A percentile compares a stretch with the other conserved stretches of the same genome.
These are phyloP conservation scores for Trichosporon ovoides DNA, from an alignment of 1,284 basidiomycete species.

Conservation along the genomic window DNA sequence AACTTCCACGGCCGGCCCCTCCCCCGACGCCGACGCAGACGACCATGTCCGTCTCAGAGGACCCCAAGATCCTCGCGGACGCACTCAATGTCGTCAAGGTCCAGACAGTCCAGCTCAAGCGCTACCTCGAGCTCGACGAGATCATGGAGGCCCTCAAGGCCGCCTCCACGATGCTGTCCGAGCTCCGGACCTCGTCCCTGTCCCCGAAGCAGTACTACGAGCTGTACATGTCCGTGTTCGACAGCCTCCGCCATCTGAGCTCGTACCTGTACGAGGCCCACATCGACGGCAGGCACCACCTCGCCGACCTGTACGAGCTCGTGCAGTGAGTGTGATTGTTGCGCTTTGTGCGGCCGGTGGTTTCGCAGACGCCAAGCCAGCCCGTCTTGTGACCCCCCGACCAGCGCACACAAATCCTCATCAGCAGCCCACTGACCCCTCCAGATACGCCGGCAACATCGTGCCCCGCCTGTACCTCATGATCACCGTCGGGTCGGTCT, in stretches of 20 bases:
- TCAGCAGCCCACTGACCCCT: conserved; percentile 1
- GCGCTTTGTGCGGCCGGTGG: background rate
- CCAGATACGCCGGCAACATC: conserved; percentile 56
- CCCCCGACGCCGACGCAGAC: background rate
- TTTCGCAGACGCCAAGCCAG: background rate
- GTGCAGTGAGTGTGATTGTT: conserved; percentile 65
- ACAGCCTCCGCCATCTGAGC: conserved; percentile 83
- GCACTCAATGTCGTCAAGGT: conserved; percentile 68
- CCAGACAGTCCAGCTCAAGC: conserved; percentile 87
- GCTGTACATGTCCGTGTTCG: conserved; percentile 95
- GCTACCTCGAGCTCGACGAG: conserved; percentile 84
- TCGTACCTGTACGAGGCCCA: conserved; percentile 94
- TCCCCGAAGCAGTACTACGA: conserved; percentile 96
- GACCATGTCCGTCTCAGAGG: conserved; percentile 28
- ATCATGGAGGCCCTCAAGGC: conserved; percentile 96
- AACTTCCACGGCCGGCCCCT: background rate
- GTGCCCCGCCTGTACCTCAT: conserved; percentile 91
- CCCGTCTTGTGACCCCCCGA: no score
- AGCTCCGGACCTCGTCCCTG: conserved; percentile 82
- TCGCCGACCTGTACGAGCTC: conserved; percentile 93
- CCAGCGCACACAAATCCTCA: no score
- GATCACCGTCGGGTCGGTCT: conserved; percentile 96
- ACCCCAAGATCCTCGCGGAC: conserved; percentile 43
- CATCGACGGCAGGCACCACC: conserved; percentile 76
- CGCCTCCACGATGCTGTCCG: conserved; percentile 89